Conservation (phyloP, 164 flowering plant species). For the Chloranthus sessilifolius region DNA sequence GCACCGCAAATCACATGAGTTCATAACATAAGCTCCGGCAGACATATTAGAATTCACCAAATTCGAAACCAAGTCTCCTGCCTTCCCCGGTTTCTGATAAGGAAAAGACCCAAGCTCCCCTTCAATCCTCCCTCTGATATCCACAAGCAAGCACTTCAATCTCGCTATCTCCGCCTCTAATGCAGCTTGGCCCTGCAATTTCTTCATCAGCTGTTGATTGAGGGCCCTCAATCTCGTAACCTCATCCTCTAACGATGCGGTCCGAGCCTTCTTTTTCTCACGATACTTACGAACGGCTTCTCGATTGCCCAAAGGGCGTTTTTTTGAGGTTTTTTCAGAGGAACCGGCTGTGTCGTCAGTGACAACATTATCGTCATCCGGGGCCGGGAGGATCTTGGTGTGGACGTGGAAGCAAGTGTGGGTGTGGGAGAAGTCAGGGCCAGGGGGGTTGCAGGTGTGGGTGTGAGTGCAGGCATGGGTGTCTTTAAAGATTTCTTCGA, state of each 20-base stretch:
- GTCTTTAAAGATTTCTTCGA: constrained; percentile 64
- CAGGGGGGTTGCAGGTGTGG: constrained; percentile 93
- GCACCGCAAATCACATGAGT: constrained; percentile 71
- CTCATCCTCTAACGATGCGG: constrained; percentile 90
- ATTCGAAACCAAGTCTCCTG: constrained; percentile 18
- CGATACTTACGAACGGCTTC: constrained; percentile 98
- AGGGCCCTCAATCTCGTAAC: constrained; percentile 54
- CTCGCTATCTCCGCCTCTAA: constrained; percentile 85
- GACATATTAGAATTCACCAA: constrained; percentile 19
- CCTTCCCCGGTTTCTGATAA: constrained; percentile 44
- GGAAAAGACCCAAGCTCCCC: constrained; percentile 97
- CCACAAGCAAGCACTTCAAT: constrained; percentile 92
- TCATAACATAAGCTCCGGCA: constrained; percentile 41
- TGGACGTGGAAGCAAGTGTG: constrained; percentile 96
- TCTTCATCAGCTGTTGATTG: constrained; percentile 81
- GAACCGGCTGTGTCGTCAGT: constrained; percentile 87
- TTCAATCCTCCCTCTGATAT: constrained; percentile 93
- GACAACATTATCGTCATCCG: constrained; percentile 39
- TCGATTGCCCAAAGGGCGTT: constrained; percentile 70
- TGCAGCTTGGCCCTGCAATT: constrained; percentile 79
- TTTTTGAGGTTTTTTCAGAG: constrained; percentile 49
- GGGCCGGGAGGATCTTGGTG: constrained; percentile 66
- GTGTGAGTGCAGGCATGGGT: constrained; percentile 93
- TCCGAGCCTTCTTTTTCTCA: constrained; percentile 88
- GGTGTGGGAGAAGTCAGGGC: constrained; percentile 86